Evolutionary conservation across 805 yeast species (phyloP).

Genomic region (Starmerella scarabaei): DNA sequence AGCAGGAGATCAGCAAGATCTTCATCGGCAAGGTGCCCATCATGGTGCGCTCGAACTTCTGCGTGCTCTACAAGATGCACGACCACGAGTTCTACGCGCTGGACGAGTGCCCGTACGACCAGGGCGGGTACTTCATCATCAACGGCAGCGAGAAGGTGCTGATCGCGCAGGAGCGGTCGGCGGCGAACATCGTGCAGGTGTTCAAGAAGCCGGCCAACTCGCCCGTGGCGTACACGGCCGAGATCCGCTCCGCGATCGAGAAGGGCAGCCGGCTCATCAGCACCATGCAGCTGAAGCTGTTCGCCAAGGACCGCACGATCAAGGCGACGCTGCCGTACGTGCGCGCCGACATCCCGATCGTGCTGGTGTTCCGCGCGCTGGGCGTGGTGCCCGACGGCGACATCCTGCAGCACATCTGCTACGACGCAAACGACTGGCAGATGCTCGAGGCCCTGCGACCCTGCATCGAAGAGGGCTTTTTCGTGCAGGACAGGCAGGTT

Average conservation of each 20-base stretch:
- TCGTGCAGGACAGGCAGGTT: slow-evolving; percentile 94
- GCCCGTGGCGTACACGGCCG: slow-evolving; percentile 91
- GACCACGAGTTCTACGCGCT: slow-evolving; percentile 90
- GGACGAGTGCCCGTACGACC: slow-evolving; percentile 98
- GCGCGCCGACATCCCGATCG: slow-evolving; percentile 93
- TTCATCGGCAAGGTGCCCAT: slow-evolving; percentile 95
- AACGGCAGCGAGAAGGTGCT: slow-evolving; percentile 97
- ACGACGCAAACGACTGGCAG: slow-evolving; percentile 97
- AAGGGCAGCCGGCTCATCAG: slow-evolving; percentile 93
- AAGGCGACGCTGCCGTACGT: slow-evolving; percentile 94
- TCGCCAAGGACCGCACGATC: slow-evolving; percentile 70
- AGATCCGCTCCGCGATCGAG: slow-evolving; percentile 90
- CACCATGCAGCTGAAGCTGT: slow-evolving; percentile 84
- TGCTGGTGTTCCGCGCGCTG: slow-evolving; percentile 90
- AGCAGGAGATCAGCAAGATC: slow-evolving; percentile 64
- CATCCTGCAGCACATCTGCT: slow-evolving; percentile 93
- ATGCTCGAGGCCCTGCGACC: slow-evolving; percentile 99
- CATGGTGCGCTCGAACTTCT: slow-evolving; percentile 92
- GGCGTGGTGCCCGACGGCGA: slow-evolving; percentile 99
- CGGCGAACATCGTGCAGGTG: slow-evolving; percentile 97
- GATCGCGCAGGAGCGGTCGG: slow-evolving; percentile 97
- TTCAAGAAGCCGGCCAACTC: slow-evolving; percentile 96
- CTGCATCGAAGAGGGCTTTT: slow-evolving; percentile 97
- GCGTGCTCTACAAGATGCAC: slow-evolving; percentile 77
- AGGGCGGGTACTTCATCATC: slow-evolving; percentile 98